phyloP scores from a whole-genome alignment of 31 red algal genomes.

The Asparagopsis taxiformis region DNA sequence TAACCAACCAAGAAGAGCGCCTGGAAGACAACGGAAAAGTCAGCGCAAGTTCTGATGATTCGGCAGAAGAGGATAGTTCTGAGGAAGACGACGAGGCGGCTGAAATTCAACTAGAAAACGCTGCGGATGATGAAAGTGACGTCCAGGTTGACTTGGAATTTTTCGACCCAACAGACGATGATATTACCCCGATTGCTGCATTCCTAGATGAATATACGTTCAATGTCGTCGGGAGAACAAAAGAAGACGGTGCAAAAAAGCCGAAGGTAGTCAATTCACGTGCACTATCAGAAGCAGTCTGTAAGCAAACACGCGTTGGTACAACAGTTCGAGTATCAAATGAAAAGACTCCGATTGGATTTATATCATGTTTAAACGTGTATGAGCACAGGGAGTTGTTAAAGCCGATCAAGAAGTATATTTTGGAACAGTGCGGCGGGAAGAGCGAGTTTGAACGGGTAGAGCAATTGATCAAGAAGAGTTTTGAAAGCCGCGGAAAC shows the following conservation, averaged over 20 bases:
- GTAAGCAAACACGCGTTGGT: slow-evolving; percentile 62
- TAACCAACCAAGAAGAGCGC: too few relatives aligned
- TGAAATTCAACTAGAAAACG: not conserved
- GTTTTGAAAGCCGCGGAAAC: slow-evolving; percentile 23
- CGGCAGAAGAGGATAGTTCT: too few relatives aligned
- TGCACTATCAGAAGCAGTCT: slow-evolving; percentile 35
- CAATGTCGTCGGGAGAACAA: slow-evolving; percentile 3
- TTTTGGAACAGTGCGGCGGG: not conserved
- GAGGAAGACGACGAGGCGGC: not conserved
- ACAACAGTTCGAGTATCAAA: slow-evolving; percentile 45
- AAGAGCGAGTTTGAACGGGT: slow-evolving; percentile 3
- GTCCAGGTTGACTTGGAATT: slow-evolving; percentile 9
- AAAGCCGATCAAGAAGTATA: not conserved
- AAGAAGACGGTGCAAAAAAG: not conserved
- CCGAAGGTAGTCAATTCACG: not conserved
- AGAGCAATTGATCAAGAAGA: slow-evolving; percentile 13
- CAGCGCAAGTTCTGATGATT: too few relatives aligned
- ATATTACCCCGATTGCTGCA: not conserved
- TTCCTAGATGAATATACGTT: not conserved
- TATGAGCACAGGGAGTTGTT: slow-evolving; percentile 21
- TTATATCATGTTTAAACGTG: slow-evolving; percentile 55
- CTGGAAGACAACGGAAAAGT: too few relatives aligned
- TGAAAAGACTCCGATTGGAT: slow-evolving; percentile 40
- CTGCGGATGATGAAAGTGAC: slow-evolving; percentile 1
- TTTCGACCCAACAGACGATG: slow-evolving; percentile 3